Percentiles rank a stretch among this genome's conserved stretches.
Conservation (phyloP, 2,329 filamentous ascomycete species). For the Cordyceps cicadae region DNA sequence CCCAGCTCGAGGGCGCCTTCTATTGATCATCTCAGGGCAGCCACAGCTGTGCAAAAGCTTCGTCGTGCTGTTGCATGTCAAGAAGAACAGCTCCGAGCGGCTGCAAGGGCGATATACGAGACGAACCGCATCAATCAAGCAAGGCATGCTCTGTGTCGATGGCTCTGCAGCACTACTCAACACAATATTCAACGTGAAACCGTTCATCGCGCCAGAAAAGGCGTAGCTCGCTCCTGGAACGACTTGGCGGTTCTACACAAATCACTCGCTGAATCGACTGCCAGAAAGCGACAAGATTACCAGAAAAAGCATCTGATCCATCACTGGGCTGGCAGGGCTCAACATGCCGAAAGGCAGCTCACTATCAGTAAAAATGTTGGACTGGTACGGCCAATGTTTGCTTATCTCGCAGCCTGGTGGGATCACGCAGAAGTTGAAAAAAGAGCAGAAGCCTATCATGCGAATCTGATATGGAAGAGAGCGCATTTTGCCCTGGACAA, state of each 20-base stretch:
- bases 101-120: conserved; percentile 18
- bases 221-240: conserved; percentile 19
- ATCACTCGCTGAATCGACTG: not conserved
- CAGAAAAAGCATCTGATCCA: conserved; percentile 25
- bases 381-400: not conserved
- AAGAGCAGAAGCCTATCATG: not conserved
- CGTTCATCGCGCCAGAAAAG: conserved; percentile 14
- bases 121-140: conserved; percentile 17
- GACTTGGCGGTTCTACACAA: conserved; percentile 7
- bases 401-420: conserved; percentile 8
- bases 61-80: conserved; percentile 22
- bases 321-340: conserved; percentile 17
- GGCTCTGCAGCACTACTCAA: conserved; percentile 21
- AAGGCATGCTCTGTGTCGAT: conserved; percentile 19
- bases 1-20: conserved; percentile 23
- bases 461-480: not conserved
- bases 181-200: conserved; percentile 17
- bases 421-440: conserved; percentile 3
- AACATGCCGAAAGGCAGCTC: not conserved
- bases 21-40: conserved; percentile 23
- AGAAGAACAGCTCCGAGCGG: conserved; percentile 20
- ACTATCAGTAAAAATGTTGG: not conserved
- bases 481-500: not conserved
- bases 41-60: conserved; percentile 26
- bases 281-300: conserved; percentile 21